Conservation (phyloP, 148 eudicot genomes). For the Fagopyrum esculentum region DNA sequence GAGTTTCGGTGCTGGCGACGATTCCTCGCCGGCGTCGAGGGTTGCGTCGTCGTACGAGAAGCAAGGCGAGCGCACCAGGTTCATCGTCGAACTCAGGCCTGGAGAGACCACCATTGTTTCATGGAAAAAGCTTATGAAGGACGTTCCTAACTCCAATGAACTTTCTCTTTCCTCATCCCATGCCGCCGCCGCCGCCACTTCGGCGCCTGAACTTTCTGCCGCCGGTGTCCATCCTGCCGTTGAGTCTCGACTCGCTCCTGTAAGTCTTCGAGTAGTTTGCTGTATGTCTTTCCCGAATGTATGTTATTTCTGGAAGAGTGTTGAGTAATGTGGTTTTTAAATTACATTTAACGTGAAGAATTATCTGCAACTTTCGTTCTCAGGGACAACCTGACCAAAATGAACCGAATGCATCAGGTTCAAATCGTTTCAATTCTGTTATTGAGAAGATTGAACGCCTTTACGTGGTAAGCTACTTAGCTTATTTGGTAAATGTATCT, state of each 20-base stretch:
- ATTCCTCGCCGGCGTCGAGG: conserved; percentile 6
- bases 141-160: conserved; percentile 13
- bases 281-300: not conserved
- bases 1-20: conserved; percentile 6
- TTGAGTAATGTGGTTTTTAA: not conserved
- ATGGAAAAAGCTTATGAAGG: conserved; percentile 32
- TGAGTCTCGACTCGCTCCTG: conserved; percentile 15
- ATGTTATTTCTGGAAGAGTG: conserved; percentile 6
- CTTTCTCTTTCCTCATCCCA: not conserved
- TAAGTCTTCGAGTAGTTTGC: not conserved
- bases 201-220: not conserved
- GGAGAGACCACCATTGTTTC: conserved; percentile 36
- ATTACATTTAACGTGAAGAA: not conserved
- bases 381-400: conserved; percentile 53
- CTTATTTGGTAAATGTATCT: not conserved
- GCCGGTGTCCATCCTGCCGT: conserved; percentile 7
- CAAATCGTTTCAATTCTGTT: conserved; percentile 77
- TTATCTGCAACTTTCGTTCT: conserved; percentile 6
- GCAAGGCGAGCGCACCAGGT: conserved; percentile 18
- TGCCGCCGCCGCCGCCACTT: conserved; percentile 4
- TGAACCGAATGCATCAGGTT: conserved; percentile 52
- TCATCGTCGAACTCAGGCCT: conserved; percentile 24
- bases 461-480: conserved; percentile 58
- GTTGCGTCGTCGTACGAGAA: conserved; percentile 13
- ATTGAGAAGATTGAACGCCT: conserved; percentile 94